Base-by-base conservation (phyloP, 345 rosid species). In the Psidium guajava region DNA sequence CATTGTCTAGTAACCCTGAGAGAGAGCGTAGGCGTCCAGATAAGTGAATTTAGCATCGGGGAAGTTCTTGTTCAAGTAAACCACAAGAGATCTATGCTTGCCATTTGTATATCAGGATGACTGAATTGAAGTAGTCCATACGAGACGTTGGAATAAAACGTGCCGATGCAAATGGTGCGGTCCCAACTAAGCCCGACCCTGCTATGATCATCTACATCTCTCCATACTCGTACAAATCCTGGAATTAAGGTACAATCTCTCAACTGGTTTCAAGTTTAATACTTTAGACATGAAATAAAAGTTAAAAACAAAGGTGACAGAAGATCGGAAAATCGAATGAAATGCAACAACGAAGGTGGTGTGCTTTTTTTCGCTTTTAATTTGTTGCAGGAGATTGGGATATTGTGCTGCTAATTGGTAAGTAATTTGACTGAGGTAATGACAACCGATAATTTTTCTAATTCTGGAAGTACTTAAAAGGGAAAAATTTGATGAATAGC, bases 161-260 rank as follows among this genome's bases (percentile, higher is more conserved):
- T 1, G 90, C 75, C 3, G 88, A 51, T 54, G 89, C 90, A 53
- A 89, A 88, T 2, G 96, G 98, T 77, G 90, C 92, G 89, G 97
- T 93, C 36, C 98, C 97, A 11, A 95, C 83, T 50, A 86, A 90
- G 15, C 93, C 94, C 24, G 93, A 12, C 50, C 94, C 96, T 47
- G 82, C 40, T 85, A 95, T n/a, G 10, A 85, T 87, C 84, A 95
- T 88, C 87, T 92, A 92, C 87, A 95, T 89, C 32, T 95, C 98
- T 74, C 98, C 97, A 40, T 87, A 44, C 44, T 84, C 83, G 86
- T 92, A 89, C 91, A 95, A 85, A 42, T 50, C 89, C 98, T 95
- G 42, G 49, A 85, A 69, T 83, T 74, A 51, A 61, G 6, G 13
- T 3, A 49, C 51, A 49, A 49, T 49, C 51, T 49, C 51, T 49